Evolutionary conservation across 2,329 filamentous ascomycete genomes (phyloP).

Genomic region (Chalaropsis thielavioides): DNA sequence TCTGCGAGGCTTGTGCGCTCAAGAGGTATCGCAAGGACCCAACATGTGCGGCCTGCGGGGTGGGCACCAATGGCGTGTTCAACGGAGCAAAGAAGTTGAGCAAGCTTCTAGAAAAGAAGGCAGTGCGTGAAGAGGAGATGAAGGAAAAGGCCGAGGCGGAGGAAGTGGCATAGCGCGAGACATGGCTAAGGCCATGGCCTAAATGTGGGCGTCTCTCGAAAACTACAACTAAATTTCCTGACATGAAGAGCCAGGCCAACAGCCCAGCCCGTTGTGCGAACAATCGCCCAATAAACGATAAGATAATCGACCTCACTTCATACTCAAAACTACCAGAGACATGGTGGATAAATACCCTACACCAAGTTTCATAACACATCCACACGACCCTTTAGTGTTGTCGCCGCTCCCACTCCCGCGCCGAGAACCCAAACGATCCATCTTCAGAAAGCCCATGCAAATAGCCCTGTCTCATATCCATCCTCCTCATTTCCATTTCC

Average conservation of each 20-base stretch:
- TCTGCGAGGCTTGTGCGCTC: slow-evolving; percentile 81
- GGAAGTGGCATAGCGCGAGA: not conserved
- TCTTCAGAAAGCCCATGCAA: not conserved
- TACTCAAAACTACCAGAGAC: not conserved
- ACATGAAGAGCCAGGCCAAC: not conserved
- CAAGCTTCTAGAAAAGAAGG: slow-evolving; percentile 63
- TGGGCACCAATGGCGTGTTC: slow-evolving; percentile 78
- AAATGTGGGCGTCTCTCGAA: too few relatives aligned
- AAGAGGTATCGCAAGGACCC: slow-evolving; percentile 77
- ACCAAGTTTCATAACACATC: not conserved
- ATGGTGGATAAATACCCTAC: not conserved
- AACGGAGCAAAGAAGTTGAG: slow-evolving; percentile 73
- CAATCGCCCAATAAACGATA: too few relatives aligned
- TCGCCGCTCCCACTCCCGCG: not conserved
- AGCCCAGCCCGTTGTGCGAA: not conserved
- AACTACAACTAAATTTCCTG: not conserved
- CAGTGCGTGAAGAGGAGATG: slow-evolving; percentile 41
- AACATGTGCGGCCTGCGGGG: slow-evolving; percentile 70
- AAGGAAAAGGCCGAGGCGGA: slow-evolving; percentile 35
- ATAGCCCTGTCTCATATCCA: not conserved
- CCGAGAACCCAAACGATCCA: not conserved
- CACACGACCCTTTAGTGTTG: too few relatives aligned
- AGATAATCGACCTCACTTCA: not conserved
- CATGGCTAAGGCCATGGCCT: not conserved
- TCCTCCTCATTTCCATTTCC: not conserved